phyloP scores from a whole-genome alignment of 371 early-diverging fungal species.

The Cokeromyces recurvatus region DNA sequence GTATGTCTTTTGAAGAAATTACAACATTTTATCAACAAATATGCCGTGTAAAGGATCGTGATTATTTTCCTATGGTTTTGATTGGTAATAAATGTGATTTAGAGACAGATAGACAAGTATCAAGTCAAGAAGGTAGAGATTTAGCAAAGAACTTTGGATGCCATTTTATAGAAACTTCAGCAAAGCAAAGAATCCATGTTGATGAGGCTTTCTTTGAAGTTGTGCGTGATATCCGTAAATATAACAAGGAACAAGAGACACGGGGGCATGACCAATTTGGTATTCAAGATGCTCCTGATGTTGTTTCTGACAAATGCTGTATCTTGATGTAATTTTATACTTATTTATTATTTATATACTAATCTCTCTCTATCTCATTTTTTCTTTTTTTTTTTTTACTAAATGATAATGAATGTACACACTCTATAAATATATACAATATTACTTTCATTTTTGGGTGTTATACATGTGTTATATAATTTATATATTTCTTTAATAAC shows the following conservation, averaged over 20 bases:
- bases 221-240: slow-evolving; percentile 66
- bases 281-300: slow-evolving; percentile 21
- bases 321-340: slow-evolving; percentile 33
- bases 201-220: slow-evolving; percentile 88
- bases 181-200: slow-evolving; percentile 84
- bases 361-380: too few relatives aligned
- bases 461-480: too few relatives aligned
- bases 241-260: slow-evolving; percentile 27
- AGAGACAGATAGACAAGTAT: slow-evolving; percentile 64
- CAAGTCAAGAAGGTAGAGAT: slow-evolving; percentile 26
- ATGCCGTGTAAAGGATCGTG: slow-evolving; percentile 76
- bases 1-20: slow-evolving; percentile 78
- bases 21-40: slow-evolving; percentile 74
- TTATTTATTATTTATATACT: too few relatives aligned
- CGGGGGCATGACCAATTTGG: slow-evolving; percentile 20
- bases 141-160: slow-evolving; percentile 26
- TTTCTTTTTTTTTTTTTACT: too few relatives aligned
- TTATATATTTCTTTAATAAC: too few relatives aligned
- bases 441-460: too few relatives aligned
- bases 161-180: slow-evolving; percentile 79
- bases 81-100: slow-evolving; percentile 97
- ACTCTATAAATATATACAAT: too few relatives aligned
- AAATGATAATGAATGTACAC: too few relatives aligned
- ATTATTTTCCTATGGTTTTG: slow-evolving; percentile 84
- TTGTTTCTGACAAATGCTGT: slow-evolving; percentile 27